Base-by-base conservation (phyloP, 1,139 yeast genomes). In the Meyerozyma carpophila region DNA sequence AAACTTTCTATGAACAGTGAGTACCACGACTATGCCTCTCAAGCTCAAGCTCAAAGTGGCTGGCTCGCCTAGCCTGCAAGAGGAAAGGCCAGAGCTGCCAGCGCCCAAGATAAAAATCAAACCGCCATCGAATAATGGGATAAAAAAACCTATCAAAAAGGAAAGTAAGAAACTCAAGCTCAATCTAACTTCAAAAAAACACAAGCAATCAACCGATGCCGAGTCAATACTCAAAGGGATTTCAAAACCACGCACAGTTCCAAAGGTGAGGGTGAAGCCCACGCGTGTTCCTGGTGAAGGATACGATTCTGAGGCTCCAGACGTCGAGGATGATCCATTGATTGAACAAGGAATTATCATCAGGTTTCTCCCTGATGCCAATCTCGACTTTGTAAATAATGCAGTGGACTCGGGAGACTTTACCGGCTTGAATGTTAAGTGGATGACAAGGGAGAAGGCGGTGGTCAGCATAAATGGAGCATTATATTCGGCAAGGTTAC, bases 251-350 rank as follows among this genome's bases (percentile, higher is more conserved):
- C 28, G 55, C 26, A 61, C 59, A 40, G 70, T 81, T 0, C 91
- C 93, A 0, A 70, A 82, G 39, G 82, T 89, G 43, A 68, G 94
- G 49, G 82, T 91, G 44, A 89, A 88, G 56, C 95, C 95, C 0
- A 84, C 88, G 0, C 68, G 95, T 51, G 75, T 85, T 8, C 95
- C 96, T 0, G 96, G 96, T 1, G 96, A 91, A 54, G 98, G 98
- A 0, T 93, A 93, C 62, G 98, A 93, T 59, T 86, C 96, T 1
- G 98, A 93, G 56, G 98, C 96, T 9, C 96, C 97, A 1, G 98
- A 93, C 55, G 69, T 89, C 38, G 98, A 93, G 60, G 97, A 90
- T 47, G 98, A 93, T 57, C 98, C 98, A 0, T 68, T 89, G 51
- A 70, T 90, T 24, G 98, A 93, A 58, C 95, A 87, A 51, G 96